Evolutionary conservation across 2,329 filamentous ascomycete species (phyloP).

Genomic region (Cytospora chrysosperma): DNA sequence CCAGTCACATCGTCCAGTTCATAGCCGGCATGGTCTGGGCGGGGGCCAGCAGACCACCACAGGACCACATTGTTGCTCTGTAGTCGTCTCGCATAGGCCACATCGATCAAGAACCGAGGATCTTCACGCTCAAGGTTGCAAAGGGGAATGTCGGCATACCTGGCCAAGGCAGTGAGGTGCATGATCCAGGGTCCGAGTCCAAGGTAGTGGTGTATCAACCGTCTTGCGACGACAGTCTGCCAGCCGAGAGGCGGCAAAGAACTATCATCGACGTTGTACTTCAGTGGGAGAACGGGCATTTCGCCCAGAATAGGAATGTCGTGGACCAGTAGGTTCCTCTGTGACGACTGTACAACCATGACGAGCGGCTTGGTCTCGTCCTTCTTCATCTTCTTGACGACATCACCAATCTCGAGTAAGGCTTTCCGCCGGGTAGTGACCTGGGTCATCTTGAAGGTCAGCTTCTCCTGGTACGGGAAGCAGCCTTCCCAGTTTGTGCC

Average conservation of each 20-base stretch:
- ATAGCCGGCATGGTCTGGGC: constrained; percentile 92
- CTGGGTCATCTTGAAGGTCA: constrained; percentile 83
- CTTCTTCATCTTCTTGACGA: constrained; percentile 85
- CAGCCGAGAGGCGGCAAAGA: constrained; percentile 89
- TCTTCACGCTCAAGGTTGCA: constrained; percentile 96
- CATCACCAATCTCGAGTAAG: constrained; percentile 80
- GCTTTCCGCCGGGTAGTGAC: constrained; percentile 89
- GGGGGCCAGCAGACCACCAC: constrained; percentile 89
- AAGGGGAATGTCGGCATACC: constrained; percentile 90
- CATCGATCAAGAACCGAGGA: constrained; percentile 90
- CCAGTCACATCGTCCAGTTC: constrained; percentile 88
- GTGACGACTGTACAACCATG: constrained; percentile 87
- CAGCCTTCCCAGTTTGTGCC: constrained; percentile 74
- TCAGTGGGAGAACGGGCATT: constrained; percentile 78
- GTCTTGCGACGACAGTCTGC: constrained; percentile 85
- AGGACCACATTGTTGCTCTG: constrained; percentile 91
- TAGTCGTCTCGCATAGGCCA: constrained; percentile 86
- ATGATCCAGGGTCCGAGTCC: constrained; percentile 90
- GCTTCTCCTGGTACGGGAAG: constrained; percentile 81
- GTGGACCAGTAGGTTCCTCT: constrained; percentile 75
- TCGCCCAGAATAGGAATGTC: constrained; percentile 83
- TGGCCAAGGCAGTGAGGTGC: constrained; percentile 81
- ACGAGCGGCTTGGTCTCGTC: constrained; percentile 79
- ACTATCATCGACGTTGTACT: constrained; percentile 79
- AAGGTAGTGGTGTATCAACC: constrained; percentile 85